Conservation (phyloP, 1,284 basidiomycete genomes). For the Schizophyllum commune region DNA sequence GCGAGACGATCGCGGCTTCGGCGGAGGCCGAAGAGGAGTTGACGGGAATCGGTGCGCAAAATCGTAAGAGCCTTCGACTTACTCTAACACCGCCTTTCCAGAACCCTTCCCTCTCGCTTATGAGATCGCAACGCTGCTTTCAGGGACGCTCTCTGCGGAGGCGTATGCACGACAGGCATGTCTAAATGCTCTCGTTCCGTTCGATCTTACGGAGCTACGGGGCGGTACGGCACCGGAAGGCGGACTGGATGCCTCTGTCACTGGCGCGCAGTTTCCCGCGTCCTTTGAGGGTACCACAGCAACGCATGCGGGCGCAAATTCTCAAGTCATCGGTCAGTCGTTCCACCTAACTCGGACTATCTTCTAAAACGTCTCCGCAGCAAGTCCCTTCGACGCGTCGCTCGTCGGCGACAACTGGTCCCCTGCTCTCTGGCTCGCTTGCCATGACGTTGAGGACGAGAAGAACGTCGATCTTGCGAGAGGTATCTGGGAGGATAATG, state of each 20-base stretch:
- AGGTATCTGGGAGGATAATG: slow-evolving; percentile 95
- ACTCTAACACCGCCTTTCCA: slow-evolving; percentile 52
- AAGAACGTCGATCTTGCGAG: slow-evolving; percentile 82
- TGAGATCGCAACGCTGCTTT: slow-evolving; percentile 85
- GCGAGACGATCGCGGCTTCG: slow-evolving; percentile 65
- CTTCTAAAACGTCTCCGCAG: neutral
- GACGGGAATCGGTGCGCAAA: neutral
- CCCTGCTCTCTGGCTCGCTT: slow-evolving; percentile 82
- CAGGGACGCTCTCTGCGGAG: slow-evolving; percentile 64
- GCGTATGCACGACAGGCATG: slow-evolving; percentile 43
- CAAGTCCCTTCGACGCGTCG: neutral
- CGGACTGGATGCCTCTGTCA: neutral
- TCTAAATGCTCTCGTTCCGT: slow-evolving; percentile 28
- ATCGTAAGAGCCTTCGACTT: neutral
- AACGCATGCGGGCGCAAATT: neutral
- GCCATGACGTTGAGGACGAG: slow-evolving; percentile 81
- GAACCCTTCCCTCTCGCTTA: slow-evolving; percentile 66
- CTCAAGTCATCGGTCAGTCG: neutral
- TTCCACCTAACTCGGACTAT: neutral
- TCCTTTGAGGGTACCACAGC: neutral
- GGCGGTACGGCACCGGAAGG: neutral
- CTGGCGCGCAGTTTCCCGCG: too few relatives aligned
- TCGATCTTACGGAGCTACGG: slow-evolving; percentile 92
- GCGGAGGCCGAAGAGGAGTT: slow-evolving; percentile 57
- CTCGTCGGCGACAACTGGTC: slow-evolving; percentile 47